Evolutionary conservation across 2,329 filamentous ascomycete species (phyloP).

Genomic region (Claviceps sp.): DNA sequence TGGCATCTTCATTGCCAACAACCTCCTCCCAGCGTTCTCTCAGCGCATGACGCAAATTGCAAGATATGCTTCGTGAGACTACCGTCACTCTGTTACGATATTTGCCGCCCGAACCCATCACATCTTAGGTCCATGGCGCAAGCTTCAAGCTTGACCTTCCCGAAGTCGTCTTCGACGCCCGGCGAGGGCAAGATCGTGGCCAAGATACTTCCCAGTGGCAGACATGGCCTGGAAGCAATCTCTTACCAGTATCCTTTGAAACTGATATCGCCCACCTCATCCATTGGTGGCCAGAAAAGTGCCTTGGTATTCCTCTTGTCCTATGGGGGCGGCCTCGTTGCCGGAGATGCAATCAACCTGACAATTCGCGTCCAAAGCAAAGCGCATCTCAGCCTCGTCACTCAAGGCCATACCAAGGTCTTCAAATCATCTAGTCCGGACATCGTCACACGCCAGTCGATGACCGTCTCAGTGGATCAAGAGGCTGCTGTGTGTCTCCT

Average conservation of each 20-base stretch:
- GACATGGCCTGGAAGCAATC: constrained; percentile 59
- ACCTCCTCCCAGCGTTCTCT: background rate
- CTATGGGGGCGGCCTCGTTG: constrained; percentile 87
- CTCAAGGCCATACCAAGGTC: constrained; percentile 83
- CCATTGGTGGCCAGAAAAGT: constrained; percentile 49
- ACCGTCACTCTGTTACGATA: background rate
- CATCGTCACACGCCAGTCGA: constrained; percentile 42
- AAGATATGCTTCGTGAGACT: background rate
- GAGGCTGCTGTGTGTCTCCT: constrained; percentile 51
- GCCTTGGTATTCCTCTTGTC: constrained; percentile 81
- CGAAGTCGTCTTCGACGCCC: constrained; percentile 55
- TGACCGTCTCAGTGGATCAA: constrained; percentile 36
- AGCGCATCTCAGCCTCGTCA: constrained; percentile 55
- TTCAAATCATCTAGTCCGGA: constrained; percentile 60
- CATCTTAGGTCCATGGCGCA: constrained; percentile 7
- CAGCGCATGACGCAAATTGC: background rate
- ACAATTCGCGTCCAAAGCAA: constrained; percentile 48
- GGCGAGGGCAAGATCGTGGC: constrained; percentile 71
- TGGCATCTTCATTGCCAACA: background rate
- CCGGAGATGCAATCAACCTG: constrained; percentile 70
- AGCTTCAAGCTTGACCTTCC: constrained; percentile 45
- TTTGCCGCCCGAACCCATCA: background rate
- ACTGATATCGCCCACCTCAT: constrained; percentile 62
- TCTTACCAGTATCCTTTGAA: constrained; percentile 93
- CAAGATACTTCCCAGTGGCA: constrained; percentile 54